A percentile compares a stretch with the other conserved stretches of the same genome.
Evolutionary conservation across 1,284 basidiomycete species (phyloP).

Genomic region (Tylopilus sp.): DNA sequence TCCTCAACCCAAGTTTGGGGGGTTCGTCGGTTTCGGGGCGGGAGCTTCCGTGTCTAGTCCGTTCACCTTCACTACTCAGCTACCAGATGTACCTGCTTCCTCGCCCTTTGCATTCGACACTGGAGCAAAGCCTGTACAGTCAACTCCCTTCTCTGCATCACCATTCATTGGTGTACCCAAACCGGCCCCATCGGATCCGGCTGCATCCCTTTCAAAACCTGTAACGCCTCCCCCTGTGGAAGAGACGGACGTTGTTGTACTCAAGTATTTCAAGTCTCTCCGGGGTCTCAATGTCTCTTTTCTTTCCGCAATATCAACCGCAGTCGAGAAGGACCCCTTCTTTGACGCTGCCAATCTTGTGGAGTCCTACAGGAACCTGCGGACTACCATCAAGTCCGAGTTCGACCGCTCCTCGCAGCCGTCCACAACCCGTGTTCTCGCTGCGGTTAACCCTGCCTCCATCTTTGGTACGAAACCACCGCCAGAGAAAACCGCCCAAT

Average conservation of each 20-base stretch:
- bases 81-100: conserved; percentile 17
- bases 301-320: conserved; percentile 56
- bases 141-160: conserved; percentile 17
- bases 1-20: conserved; percentile 39
- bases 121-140: conserved; percentile 5
- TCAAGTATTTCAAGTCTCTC: conserved; percentile 68
- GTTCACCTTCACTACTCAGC: conserved; percentile 34
- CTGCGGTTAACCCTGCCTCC: conserved; percentile 10
- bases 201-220: conserved; percentile 9
- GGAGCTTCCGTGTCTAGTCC: conserved; percentile 26
- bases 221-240: conserved; percentile 16
- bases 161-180: conserved; percentile 11
- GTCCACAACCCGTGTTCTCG: conserved; percentile 1
- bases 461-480: conserved; percentile 8
- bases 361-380: conserved; percentile 63
- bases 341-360: conserved; percentile 59
- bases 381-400: conserved; percentile 55
- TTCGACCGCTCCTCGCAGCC: conserved; percentile 39
- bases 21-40: conserved; percentile 49
- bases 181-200: conserved; percentile 2
- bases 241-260: conserved; percentile 37
- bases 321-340: conserved; percentile 74
- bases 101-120: conserved; percentile 31
- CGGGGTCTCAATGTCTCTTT: conserved; percentile 80
- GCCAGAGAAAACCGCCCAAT: conserved; percentile 23